Evolutionary conservation across 495 filamentous ascomycete genomes (phyloP).

Genomic region (Neohortaea acidophila): DNA sequence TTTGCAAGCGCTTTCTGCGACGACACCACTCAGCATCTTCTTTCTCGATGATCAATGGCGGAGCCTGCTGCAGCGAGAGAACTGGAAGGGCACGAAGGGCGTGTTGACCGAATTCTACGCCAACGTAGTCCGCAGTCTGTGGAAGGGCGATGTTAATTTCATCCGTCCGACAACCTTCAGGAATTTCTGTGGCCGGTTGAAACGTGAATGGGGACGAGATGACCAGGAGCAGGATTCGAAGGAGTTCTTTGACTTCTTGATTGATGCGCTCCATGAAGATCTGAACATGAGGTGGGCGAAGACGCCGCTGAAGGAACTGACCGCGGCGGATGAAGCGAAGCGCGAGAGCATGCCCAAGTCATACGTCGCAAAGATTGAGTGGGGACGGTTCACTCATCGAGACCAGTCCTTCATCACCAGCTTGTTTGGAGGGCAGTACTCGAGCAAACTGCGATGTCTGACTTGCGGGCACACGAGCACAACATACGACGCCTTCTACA

Average conservation of each 20-base stretch:
- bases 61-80: slow-evolving; percentile 31
- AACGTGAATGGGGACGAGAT: slow-evolving; percentile 44
- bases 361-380: slow-evolving; percentile 48
- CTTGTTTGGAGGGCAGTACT: slow-evolving; percentile 59
- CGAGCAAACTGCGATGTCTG: slow-evolving; percentile 45
- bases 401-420: slow-evolving; percentile 50
- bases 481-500: slow-evolving; percentile 58
- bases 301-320: slow-evolving; percentile 42
- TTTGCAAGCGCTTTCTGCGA: slow-evolving; percentile 69
- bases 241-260: slow-evolving; percentile 59
- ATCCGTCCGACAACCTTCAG: slow-evolving; percentile 47
- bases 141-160: slow-evolving; percentile 42
- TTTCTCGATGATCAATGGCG: slow-evolving; percentile 42
- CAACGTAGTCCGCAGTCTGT: slow-evolving; percentile 58
- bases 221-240: slow-evolving; percentile 58
- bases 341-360: slow-evolving; percentile 47
- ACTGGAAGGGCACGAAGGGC: slow-evolving; percentile 61
- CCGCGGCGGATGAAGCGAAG: slow-evolving; percentile 43
- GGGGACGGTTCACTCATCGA: slow-evolving; percentile 52
- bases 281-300: slow-evolving; percentile 51
- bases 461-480: slow-evolving; percentile 52
- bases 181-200: slow-evolving; percentile 43
- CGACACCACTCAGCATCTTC: slow-evolving; percentile 52
- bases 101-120: slow-evolving; percentile 61
- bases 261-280: slow-evolving; percentile 62